These are phyloP conservation scores for Casuarina equisetifolia DNA, from an alignment of 306 rosid genomes.

Conservation along the genomic window DNA sequence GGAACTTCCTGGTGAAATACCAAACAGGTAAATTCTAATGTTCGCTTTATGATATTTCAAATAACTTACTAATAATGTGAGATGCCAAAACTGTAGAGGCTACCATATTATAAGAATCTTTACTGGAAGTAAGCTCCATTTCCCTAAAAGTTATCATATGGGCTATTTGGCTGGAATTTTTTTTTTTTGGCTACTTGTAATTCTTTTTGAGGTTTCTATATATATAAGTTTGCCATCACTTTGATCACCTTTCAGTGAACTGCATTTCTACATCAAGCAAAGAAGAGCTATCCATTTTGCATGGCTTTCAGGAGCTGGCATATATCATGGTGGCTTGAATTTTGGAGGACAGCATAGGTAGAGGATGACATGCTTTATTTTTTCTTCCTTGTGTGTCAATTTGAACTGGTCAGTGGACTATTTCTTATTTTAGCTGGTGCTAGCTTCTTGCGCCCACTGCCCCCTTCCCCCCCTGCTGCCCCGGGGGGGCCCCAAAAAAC, in stretches of 20 bases:
- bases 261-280: conserved; percentile 92
- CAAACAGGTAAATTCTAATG: conserved; percentile 66
- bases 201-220: conserved; percentile 8
- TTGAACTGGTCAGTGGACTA: conserved; percentile 3
- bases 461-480: too few species aligned
- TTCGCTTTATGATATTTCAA: conserved; percentile 3
- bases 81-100: conserved; percentile 6
- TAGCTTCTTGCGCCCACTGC: background rate
- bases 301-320: conserved; percentile 99
- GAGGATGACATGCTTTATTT: conserved; percentile 19
- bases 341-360: conserved; percentile 90
- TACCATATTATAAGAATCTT: conserved; percentile 4
- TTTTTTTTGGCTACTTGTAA: conserved; percentile 1
- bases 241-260: conserved; percentile 65
- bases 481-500: too few species aligned
- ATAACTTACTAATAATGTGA: conserved; percentile 17
- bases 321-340: conserved; percentile 88
- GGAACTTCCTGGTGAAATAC: conserved; percentile 98
- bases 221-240: conserved; percentile 22
- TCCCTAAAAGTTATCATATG: background rate
- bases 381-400: conserved; percentile 13
- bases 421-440: conserved; percentile 9
- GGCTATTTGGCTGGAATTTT: background rate
- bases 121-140: background rate
- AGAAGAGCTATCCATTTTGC: conserved; percentile 96